Evolutionary conservation across 2,329 filamentous ascomycete species (phyloP).

Genomic region (Fusarium euwallaceae): DNA sequence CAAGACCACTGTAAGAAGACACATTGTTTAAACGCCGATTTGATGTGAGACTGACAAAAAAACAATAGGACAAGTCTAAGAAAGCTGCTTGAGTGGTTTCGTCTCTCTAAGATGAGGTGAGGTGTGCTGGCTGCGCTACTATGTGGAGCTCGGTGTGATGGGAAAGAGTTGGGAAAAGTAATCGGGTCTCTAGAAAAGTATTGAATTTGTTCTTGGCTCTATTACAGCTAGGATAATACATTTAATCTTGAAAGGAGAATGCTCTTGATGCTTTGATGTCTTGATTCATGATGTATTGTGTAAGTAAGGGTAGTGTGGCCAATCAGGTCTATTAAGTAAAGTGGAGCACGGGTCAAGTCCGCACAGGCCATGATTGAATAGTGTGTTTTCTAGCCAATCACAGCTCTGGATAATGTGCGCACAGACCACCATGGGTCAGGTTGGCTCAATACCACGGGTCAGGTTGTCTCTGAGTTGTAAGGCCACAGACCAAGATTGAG

Average conservation of each 20-base stretch:
- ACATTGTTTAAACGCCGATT: background rate
- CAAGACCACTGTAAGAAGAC: background rate
- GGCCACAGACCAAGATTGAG: background rate
- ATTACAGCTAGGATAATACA: background rate
- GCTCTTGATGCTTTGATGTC: background rate
- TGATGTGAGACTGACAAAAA: background rate
- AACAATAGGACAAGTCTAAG: background rate
- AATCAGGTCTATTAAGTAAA: background rate
- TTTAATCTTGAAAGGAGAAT: background rate
- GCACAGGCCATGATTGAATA: background rate
- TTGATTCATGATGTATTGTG: background rate
- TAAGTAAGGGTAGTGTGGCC: background rate
- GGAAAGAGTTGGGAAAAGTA: background rate
- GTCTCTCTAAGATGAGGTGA: background rate
- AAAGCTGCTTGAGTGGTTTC: background rate
- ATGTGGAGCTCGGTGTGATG: background rate
- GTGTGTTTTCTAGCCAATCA: constrained; percentile 13
- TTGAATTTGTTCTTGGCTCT: background rate
- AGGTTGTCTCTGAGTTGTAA: background rate
- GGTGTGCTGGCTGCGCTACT: background rate
- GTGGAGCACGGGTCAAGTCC: too few relatives aligned
- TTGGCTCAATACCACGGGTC: background rate
- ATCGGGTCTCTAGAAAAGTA: background rate
- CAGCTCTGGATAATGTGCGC: background rate
- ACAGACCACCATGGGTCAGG: background rate